Conservation (phyloP, 2,329 filamentous ascomycete genomes). For the Neofusicoccum ribis region DNA sequence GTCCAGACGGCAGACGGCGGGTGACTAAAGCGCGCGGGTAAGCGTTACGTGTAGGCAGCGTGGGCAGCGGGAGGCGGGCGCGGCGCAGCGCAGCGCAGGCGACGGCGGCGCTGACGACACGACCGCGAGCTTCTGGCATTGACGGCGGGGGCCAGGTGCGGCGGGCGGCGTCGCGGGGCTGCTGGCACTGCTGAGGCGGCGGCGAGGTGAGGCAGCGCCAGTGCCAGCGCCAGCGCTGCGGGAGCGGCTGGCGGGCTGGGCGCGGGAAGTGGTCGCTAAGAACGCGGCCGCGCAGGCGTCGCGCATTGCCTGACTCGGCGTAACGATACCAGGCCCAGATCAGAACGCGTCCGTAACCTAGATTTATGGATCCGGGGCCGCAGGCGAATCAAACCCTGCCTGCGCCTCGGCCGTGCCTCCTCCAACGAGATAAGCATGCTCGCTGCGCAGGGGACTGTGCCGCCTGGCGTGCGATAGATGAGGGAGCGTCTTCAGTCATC, state of each 20-base stretch:
- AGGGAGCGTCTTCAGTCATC: neutral
- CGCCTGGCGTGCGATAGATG: neutral
- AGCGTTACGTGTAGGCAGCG: constrained; percentile 26
- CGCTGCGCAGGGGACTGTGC: neutral
- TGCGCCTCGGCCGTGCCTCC: neutral
- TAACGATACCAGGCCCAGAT: constrained; percentile 3
- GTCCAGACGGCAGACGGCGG: constrained; percentile 25
- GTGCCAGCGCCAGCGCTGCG: no score
- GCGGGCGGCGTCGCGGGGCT: no score
- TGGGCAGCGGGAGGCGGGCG: constrained; percentile 17
- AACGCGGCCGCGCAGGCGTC: no score
- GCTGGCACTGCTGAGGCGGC: no score
- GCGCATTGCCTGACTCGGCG: neutral
- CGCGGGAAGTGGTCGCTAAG: no score
- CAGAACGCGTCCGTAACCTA: neutral
- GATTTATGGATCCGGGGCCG: neutral
- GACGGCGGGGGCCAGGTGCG: no score
- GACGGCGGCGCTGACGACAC: no score
- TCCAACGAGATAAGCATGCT: constrained; percentile 16
- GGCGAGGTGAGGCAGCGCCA: no score
- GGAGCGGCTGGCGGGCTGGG: no score
- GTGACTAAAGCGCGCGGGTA: constrained; percentile 40
- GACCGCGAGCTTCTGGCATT: no score
- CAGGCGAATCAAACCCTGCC: constrained; percentile 7
- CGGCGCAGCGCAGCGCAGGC: neutral